A percentile compares a stretch with the other conserved stretches of the same genome.
Evolutionary conservation across 768 basidiomycete species (phyloP).

Genomic region (Pleurotus salmoneostramineus): DNA sequence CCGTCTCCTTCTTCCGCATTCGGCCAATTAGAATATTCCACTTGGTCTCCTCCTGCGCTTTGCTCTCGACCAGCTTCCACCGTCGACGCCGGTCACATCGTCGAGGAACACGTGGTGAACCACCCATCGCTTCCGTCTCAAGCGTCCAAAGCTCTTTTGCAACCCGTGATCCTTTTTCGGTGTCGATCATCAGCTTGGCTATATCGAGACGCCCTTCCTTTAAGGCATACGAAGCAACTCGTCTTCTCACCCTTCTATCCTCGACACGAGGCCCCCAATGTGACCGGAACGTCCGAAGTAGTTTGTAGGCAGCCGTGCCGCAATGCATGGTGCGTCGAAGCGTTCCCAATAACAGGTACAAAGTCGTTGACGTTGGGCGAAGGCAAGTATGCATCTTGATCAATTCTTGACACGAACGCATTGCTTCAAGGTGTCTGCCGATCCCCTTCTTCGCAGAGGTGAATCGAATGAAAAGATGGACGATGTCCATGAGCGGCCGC

Average conservation of each 20-base stretch:
- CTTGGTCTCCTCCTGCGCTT: constrained; percentile 1
- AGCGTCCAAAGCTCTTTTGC: neutral
- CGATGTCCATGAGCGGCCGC: constrained; percentile 42
- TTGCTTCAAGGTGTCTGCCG: constrained; percentile 37
- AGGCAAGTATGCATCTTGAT: constrained; percentile 44
- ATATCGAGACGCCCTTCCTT: constrained; percentile 64
- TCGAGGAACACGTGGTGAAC: neutral
- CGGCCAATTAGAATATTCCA: constrained; percentile 1
- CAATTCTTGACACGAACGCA: constrained; percentile 39
- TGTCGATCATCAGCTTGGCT: constrained; percentile 23
- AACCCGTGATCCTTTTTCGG: constrained; percentile 10
- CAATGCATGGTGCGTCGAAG: constrained; percentile 45
- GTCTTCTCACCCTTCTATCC: constrained; percentile 56
- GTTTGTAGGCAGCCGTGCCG: constrained; percentile 47
- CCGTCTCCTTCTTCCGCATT: neutral
- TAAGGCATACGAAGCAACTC: constrained; percentile 53
- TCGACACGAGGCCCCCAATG: constrained; percentile 55
- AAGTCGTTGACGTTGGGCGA: constrained; percentile 53
- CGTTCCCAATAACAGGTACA: constrained; percentile 54
- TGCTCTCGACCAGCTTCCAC: neutral
- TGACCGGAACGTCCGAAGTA: constrained; percentile 39
- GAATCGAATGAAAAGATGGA: constrained; percentile 47
- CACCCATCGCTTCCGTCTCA: constrained; percentile 1
- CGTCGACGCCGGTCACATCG: neutral
- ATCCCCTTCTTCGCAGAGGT: constrained; percentile 31